Evolutionary conservation across 2,329 filamentous ascomycete species (phyloP).

Genomic region (Endoconidiophora polonica): DNA sequence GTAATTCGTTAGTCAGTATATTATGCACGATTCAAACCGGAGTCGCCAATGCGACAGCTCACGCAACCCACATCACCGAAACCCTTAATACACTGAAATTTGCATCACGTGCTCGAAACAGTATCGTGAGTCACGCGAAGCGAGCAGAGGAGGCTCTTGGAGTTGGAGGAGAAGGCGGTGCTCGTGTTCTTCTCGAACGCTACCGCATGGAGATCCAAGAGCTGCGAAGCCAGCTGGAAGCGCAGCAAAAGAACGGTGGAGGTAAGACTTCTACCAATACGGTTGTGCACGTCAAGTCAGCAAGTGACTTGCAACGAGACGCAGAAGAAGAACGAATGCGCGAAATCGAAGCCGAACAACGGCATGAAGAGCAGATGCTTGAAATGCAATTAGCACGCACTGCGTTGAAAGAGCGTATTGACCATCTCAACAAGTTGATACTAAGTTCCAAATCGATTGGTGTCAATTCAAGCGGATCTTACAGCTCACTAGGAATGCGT

Average conservation of each 20-base stretch:
- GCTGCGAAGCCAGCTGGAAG: constrained; percentile 62
- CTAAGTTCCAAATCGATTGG: constrained; percentile 90
- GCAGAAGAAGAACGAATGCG: constrained; percentile 56
- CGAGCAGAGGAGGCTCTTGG: constrained; percentile 78
- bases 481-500: constrained; percentile 47
- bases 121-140: constrained; percentile 92
- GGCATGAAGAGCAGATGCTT: constrained; percentile 92
- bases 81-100: constrained; percentile 96
- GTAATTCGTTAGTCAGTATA: constrained; percentile 89
- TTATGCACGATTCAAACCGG: constrained; percentile 90
- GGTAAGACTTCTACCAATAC: constrained; percentile 28
- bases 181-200: constrained; percentile 73
- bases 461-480: constrained; percentile 64
- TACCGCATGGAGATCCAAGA: constrained; percentile 88
- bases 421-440: constrained; percentile 89
- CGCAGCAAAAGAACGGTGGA: constrained; percentile 54
- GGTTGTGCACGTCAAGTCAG: constrained; percentile 5
- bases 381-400: constrained; percentile 97
- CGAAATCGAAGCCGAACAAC: constrained; percentile 65
- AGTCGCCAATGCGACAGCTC: constrained; percentile 52
- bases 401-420: constrained; percentile 89
- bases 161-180: constrained; percentile 65
- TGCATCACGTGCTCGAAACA: constrained; percentile 91
- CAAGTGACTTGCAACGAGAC: constrained; percentile 41
- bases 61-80: constrained; percentile 64